Percentiles rank a stretch among this genome's conserved stretches.
phyloP scores from a whole-genome alignment of 768 basidiomycete species.

The Tylopilus subfusipes region DNA sequence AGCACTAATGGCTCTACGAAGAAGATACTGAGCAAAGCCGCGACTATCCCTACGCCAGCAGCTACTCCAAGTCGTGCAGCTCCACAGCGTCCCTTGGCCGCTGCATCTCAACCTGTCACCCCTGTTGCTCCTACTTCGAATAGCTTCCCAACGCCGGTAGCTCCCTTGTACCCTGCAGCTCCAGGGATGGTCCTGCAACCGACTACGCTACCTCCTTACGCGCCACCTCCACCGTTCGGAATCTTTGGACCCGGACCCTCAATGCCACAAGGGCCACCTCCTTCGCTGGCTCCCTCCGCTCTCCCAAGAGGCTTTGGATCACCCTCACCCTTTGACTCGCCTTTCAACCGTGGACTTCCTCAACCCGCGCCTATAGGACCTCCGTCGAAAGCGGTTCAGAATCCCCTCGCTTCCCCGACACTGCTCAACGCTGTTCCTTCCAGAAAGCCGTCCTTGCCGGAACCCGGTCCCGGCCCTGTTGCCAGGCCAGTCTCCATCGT shows the following conservation, averaged over 20 bases:
- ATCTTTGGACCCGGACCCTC: conserved; percentile 43
- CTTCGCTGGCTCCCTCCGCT: conserved; percentile 50
- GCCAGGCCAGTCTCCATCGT: conserved; percentile 39
- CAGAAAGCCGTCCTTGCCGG: conserved; percentile 43
- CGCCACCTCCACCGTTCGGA: conserved; percentile 50
- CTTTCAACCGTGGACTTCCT: conserved; percentile 40
- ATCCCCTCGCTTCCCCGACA: conserved; percentile 36
- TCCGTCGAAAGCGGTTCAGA: conserved; percentile 39
- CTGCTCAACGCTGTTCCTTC: conserved; percentile 46
- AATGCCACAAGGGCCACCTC: conserved; percentile 42
- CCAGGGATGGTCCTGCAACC: conserved; percentile 43
- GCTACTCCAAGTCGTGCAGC: conserved; percentile 36
- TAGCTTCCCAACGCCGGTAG: conserved; percentile 43
- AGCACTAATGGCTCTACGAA: conserved; percentile 50
- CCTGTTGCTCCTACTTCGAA: conserved; percentile 32
- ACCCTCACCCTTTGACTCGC: conserved; percentile 51
- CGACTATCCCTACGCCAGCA: conserved; percentile 27
- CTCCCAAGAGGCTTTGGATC: conserved; percentile 53
- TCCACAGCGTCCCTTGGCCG: conserved; percentile 35
- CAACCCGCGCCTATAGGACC: conserved; percentile 55
- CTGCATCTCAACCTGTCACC: conserved; percentile 45
- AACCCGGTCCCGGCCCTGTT: conserved; percentile 56
- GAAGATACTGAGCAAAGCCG: conserved; percentile 58
- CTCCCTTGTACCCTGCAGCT: conserved; percentile 47
- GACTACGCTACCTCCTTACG: conserved; percentile 50